Base-by-base conservation (phyloP, 2,329 filamentous ascomycete species). In the Thielaviopsis cerberus region DNA sequence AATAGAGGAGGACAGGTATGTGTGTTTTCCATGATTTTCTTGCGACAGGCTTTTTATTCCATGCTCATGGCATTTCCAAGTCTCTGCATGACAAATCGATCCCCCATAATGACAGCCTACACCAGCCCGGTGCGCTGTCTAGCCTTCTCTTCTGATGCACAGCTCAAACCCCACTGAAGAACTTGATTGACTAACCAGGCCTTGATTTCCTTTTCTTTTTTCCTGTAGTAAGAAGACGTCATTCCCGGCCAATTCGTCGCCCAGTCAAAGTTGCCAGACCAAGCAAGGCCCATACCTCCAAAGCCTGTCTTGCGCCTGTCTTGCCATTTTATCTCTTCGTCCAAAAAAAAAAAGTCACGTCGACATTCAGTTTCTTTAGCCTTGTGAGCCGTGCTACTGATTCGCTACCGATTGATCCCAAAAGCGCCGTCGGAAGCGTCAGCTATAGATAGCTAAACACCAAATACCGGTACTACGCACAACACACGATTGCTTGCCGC, bases 1-100 rank as follows among this genome's bases (percentile, higher is more conserved):
- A n/a, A 23, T 48, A 48, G 41, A 48, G 41, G 41, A 48, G 41
- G 41, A 48, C 41, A 48, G 41, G 41, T 48, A 48, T 52, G 51
- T 48, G 11, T 15, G 24, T 67, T 54, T 65, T 66, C 59, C n/a
- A n/a, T n/a, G n/a, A n/a, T n/a, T n/a, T n/a, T 69, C 69, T 51
- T 62, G 60, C 27, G 27, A 11, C 27, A 6, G 27, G 27, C 55
- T 63, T 62, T 53, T 65, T 65, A 48, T 66, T 66, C 17, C 41
- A 22, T 48, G 15, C 54, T 13, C n/a, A 26, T 8, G 5, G 23
- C 2, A 15, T 37, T 8, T n/a, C 25, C 45, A 22, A 20, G 25
- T 5, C 25, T 51, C 15, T 48, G 20, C 8, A 5, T 10, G 17
- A 10, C 37, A 5, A 45, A 17, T 34, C 30, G 10, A 45, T 45